These are phyloP conservation scores for Vitis hybrid DNA, from an alignment of 177 flowering plant species.

Conservation along the genomic window DNA sequence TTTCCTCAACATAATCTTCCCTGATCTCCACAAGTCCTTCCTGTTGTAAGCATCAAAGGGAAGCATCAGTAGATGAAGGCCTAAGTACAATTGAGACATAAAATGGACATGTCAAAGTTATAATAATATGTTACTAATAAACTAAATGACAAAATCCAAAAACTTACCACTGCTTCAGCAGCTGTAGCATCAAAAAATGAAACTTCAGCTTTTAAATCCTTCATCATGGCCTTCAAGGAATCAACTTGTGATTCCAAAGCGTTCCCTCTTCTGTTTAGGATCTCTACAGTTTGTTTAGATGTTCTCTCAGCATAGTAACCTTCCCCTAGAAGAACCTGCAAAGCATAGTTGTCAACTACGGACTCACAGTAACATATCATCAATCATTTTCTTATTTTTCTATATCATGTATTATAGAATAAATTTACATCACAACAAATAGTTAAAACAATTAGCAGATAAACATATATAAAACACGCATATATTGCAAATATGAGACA, in stretches of 20 bases:
- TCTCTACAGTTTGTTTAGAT: constrained; percentile 75
- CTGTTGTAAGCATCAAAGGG: constrained; percentile 34
- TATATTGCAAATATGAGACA: too few relatives aligned
- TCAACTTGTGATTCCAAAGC: constrained; percentile 61
- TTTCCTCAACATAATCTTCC: constrained; percentile 74
- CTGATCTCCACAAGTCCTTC: constrained; percentile 94
- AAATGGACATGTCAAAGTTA: neutral
- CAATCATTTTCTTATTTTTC: neutral
- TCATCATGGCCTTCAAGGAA: constrained; percentile 59
- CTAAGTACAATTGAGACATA: neutral
- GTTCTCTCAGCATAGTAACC: constrained; percentile 81
- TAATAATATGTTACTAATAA: neutral
- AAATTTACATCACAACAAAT: neutral
- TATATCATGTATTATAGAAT: neutral
- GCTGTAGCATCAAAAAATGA: constrained; percentile 75
- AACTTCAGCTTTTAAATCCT: constrained; percentile 74
- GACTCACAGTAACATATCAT: too few relatives aligned
- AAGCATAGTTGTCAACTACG: neutral
- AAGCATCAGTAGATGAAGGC: neutral
- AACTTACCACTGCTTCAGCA: constrained; percentile 72
- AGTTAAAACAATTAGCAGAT: too few relatives aligned
- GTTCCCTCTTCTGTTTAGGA: constrained; percentile 76
- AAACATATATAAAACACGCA: too few relatives aligned
- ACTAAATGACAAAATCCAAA: neutral
- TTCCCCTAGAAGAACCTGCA: constrained; percentile 88